Conservation (phyloP, 805 yeast species). For the Candida ascalaphidarum region DNA sequence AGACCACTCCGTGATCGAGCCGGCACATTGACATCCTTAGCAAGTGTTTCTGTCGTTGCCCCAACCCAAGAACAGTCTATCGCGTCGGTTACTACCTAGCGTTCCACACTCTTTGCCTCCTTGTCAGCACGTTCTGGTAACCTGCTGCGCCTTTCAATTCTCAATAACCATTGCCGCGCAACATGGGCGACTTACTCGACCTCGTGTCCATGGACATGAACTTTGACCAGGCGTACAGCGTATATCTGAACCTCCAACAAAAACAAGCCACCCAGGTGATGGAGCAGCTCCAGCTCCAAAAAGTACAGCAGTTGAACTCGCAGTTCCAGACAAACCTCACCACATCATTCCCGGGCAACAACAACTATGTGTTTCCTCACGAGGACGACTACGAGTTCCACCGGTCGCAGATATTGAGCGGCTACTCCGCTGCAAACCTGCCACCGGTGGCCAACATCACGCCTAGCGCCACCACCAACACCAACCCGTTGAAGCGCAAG, state of each 20-base stretch:
- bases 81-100: too few species aligned
- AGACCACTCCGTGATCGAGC: too few species aligned
- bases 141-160: too few species aligned
- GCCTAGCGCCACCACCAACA: neutral
- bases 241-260: constrained; percentile 31
- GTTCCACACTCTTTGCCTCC: too few species aligned
- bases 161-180: too few species aligned
- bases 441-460: neutral
- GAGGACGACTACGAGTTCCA: constrained; percentile 1
- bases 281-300: constrained; percentile 31
- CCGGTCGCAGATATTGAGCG: constrained; percentile 1
- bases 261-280: constrained; percentile 24
- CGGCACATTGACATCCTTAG: too few species aligned
- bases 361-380: too few species aligned
- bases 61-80: too few species aligned
- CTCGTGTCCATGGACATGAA: constrained; percentile 34
- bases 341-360: too few species aligned
- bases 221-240: constrained; percentile 35
- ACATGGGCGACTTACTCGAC: constrained; percentile 18
- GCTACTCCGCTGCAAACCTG: neutral
- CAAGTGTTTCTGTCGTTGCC: too few species aligned
- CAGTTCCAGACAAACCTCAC: too few species aligned
- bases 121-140: too few species aligned
- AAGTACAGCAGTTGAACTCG: constrained; percentile 22
- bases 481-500: neutral